Conservation (phyloP, 1,139 yeast species). For the Pichia sp. region DNA sequence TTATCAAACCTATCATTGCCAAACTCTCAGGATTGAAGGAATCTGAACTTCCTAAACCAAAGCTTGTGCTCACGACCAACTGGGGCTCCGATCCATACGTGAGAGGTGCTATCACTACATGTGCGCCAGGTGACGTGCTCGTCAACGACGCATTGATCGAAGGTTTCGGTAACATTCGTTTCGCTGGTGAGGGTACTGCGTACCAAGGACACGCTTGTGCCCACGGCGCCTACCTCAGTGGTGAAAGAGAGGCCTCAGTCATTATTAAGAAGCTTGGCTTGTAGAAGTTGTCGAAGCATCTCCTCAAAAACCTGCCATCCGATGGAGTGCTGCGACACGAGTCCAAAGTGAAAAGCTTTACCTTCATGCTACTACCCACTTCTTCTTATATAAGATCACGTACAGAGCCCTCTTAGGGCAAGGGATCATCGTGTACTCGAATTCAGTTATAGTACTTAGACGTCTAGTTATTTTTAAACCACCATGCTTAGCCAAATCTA, state of each 20-base stretch:
- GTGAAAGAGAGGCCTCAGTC: conserved; percentile 37
- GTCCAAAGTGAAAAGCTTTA: too few species aligned
- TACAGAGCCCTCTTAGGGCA: too few species aligned
- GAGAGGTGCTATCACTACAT: conserved; percentile 43
- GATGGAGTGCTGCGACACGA: too few species aligned
- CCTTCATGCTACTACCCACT: too few species aligned
- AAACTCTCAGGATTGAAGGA: conserved; percentile 14
- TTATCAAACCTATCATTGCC: conserved; percentile 22
- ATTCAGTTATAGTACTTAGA: too few species aligned
- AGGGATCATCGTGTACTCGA: too few species aligned
- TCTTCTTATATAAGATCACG: too few species aligned
- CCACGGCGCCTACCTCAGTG: conserved; percentile 50
- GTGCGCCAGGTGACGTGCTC: conserved; percentile 33
- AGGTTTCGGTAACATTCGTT: conserved; percentile 38
- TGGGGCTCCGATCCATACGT: conserved; percentile 47
- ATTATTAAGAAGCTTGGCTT: conserved; percentile 10
- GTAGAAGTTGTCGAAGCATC: too few species aligned
- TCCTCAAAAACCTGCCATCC: too few species aligned
- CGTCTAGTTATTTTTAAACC: too few species aligned
- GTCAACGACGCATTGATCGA: conserved; percentile 31
- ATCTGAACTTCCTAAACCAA: conserved; percentile 32
- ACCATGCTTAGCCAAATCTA: too few species aligned
- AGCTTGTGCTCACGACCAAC: conserved; percentile 34
- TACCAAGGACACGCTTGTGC: conserved; percentile 49
- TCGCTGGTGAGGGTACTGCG: conserved; percentile 52